These are phyloP conservation scores for Alternaria gaisen DNA, from an alignment of 2,329 filamentous ascomycete genomes.

Conservation along the genomic window DNA sequence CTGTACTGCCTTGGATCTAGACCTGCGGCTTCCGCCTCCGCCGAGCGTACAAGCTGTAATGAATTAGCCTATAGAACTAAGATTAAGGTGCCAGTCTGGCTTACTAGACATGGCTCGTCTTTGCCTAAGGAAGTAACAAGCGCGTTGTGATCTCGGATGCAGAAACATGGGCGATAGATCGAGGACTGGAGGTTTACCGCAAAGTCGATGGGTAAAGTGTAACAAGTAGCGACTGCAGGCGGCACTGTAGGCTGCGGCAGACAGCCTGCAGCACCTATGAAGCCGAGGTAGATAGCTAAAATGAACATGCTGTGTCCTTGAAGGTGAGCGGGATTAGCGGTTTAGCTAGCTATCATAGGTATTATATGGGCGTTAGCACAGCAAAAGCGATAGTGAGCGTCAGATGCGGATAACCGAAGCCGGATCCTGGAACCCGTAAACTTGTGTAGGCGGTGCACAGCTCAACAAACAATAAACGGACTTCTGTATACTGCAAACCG, in stretches of 20 bases:
- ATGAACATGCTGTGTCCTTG: neutral
- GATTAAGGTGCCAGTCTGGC: neutral
- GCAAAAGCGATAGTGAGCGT: neutral
- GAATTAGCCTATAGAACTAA: neutral
- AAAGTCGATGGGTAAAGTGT: conserved; percentile 2
- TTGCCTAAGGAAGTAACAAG: neutral
- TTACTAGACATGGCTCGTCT: conserved; percentile 4
- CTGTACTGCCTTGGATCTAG: conserved; percentile 1
- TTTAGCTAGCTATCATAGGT: neutral
- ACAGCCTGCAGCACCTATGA: neutral
- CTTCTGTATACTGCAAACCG: neutral
- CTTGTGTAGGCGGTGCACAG: neutral
- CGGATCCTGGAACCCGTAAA: neutral
- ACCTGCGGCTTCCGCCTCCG: neutral
- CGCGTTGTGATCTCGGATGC: conserved; percentile 4
- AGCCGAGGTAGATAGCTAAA: neutral
- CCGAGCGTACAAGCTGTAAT: neutral
- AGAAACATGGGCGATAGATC: conserved; percentile 3
- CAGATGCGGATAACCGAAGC: neutral
- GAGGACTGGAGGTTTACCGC: conserved; percentile 1
- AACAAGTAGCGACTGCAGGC: neutral
- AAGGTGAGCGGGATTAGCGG: neutral
- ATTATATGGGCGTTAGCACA: conserved; percentile 1
- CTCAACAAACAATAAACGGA: neutral
- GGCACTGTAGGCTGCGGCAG: neutral